Conservation (phyloP, 2,329 filamentous ascomycete genomes). For the Fusarium nodosum region DNA sequence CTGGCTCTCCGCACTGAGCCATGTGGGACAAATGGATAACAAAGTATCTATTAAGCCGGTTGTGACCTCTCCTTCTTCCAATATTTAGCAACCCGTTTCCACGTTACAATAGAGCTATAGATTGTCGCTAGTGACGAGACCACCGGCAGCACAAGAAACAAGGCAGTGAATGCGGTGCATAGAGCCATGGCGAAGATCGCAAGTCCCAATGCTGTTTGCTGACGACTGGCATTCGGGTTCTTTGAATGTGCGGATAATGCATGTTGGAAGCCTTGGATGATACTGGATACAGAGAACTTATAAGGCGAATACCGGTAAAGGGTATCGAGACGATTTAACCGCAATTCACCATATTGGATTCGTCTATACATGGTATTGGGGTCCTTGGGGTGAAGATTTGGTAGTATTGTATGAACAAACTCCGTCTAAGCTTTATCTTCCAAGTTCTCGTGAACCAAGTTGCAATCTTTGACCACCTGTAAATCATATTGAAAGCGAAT, state of each 20-base stretch:
- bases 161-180: not conserved
- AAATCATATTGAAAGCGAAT: constrained; percentile 2
- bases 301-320: constrained; percentile 12
- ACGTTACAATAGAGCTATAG: not conserved
- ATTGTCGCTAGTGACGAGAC: not conserved
- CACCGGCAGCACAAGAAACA: constrained; percentile 1
- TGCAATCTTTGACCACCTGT: not conserved
- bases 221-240: not conserved
- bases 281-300: constrained; percentile 11
- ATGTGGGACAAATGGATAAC: no score
- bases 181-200: constrained; percentile 1
- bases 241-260: not conserved
- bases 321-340: not conserved
- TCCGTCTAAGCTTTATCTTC: not conserved
- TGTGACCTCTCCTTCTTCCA: not conserved
- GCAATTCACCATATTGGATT: constrained; percentile 7
- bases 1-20: no score
- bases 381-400: constrained; percentile 7
- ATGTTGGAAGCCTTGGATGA: constrained; percentile 6
- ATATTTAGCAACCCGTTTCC: not conserved
- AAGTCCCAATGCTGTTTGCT: constrained; percentile 2
- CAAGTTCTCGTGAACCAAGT: not conserved
- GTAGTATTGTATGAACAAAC: not conserved
- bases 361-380: not conserved
- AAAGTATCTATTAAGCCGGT: not conserved